A percentile compares a stretch with the other conserved stretches of the same genome.
Conservation (phyloP, 1,139 yeast genomes). For the Candida gigantensis region DNA sequence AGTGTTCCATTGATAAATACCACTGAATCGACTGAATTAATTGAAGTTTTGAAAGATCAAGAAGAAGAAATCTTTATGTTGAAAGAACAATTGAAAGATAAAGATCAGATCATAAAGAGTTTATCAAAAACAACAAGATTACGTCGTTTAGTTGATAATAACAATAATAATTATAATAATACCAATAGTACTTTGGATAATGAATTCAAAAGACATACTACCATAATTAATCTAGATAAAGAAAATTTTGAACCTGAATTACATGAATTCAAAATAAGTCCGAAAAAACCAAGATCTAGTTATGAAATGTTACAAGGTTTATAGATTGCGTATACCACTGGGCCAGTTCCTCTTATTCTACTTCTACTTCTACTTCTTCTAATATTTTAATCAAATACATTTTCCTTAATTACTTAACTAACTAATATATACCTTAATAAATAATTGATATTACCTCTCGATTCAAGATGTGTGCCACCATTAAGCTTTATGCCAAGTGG, state of each 20-base stretch:
- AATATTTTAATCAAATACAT: background rate
- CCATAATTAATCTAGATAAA: constrained; percentile 13
- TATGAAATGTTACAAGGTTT: constrained; percentile 12
- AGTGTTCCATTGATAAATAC: background rate
- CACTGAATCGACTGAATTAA: constrained; percentile 5
- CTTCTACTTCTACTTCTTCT: background rate
- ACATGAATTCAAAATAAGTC: constrained; percentile 24
- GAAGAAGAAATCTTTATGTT: constrained; percentile 71
- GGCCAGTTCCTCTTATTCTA: background rate
- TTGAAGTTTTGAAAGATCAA: constrained; percentile 51
- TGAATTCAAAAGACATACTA: constrained; percentile 4
- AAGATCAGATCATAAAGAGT: constrained; percentile 79
- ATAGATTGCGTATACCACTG: background rate
- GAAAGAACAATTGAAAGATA: constrained; percentile 59
- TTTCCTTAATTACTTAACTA: too few relatives aligned
- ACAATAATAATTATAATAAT: constrained; percentile 5
- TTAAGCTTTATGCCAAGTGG: too few relatives aligned
- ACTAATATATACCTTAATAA: too few relatives aligned
- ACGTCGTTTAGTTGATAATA: constrained; percentile 45
- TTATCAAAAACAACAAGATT: constrained; percentile 60
- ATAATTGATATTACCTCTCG: too few relatives aligned
- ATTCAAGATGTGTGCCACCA: too few relatives aligned
- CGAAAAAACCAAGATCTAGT: constrained; percentile 18
- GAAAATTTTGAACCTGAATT: constrained; percentile 23
- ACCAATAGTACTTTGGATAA: background rate